A percentile compares a stretch with the other conserved stretches of the same genome.
These are phyloP conservation scores for Aspergillus neoniger DNA, from an alignment of 2,329 filamentous ascomycete genomes.

Conservation along the genomic window DNA sequence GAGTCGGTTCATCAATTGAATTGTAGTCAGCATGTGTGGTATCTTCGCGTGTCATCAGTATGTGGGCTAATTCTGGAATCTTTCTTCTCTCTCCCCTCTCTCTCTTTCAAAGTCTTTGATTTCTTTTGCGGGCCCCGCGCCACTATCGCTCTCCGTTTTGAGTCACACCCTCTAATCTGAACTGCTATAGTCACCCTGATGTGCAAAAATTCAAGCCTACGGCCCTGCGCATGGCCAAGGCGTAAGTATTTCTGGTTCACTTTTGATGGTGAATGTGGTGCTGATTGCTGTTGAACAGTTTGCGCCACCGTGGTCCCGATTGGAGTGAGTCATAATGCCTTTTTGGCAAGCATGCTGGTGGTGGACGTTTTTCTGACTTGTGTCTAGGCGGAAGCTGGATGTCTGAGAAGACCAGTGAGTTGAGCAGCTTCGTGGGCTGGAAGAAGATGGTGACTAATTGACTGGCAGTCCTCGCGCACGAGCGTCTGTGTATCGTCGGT, in stretches of 20 bases:
- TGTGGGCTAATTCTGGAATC: slow-evolving; percentile 38
- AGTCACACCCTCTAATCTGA: slow-evolving; percentile 25
- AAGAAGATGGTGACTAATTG: slow-evolving; percentile 21
- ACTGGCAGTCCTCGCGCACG: slow-evolving; percentile 82
- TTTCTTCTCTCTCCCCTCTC: background rate
- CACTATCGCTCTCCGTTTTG: slow-evolving; percentile 5
- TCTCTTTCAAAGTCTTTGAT: background rate
- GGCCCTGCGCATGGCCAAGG: slow-evolving; percentile 89
- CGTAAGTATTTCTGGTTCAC: slow-evolving; percentile 61
- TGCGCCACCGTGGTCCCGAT: slow-evolving; percentile 95
- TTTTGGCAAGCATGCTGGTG: slow-evolving; percentile 12
- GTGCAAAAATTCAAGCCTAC: slow-evolving; percentile 95
- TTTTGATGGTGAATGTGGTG: slow-evolving; percentile 12
- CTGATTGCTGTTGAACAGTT: slow-evolving; percentile 56
- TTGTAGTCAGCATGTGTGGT: slow-evolving; percentile 76
- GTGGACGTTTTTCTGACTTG: slow-evolving; percentile 23
- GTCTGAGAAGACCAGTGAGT: slow-evolving; percentile 85
- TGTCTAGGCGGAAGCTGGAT: slow-evolving; percentile 78
- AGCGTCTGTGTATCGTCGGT: slow-evolving; percentile 95
- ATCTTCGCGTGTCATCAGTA: slow-evolving; percentile 95
- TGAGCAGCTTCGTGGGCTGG: background rate
- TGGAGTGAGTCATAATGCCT: slow-evolving; percentile 73
- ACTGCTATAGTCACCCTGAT: slow-evolving; percentile 70
- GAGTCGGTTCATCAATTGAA: slow-evolving; percentile 25
- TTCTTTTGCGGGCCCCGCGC: background rate